Evolutionary conservation across 495 filamentous ascomycete genomes (phyloP), one percentile per base, ranked within the genome.

Genomic region (Penicillium alfredii): DNA sequence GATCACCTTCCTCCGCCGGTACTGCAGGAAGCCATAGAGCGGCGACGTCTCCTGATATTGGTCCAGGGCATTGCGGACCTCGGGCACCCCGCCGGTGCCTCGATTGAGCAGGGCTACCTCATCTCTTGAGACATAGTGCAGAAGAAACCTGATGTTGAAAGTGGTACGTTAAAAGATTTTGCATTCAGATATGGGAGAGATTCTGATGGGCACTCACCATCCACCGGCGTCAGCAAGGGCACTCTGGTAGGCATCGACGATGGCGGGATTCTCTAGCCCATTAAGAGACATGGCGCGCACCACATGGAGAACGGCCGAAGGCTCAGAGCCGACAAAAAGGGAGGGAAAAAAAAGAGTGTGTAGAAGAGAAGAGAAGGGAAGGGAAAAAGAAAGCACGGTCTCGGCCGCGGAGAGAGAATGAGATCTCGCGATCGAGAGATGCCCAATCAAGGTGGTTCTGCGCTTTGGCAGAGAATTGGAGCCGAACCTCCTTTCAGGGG

Each of bases 121-220:
- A 68, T 97, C 92, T 53, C 92, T 81, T 42, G 84, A 81, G 28
- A 75, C 71, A 58, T 98, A 98, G 53, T 92, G 89, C 40, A 97
- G 79, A 38, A 97, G 77, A 60, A 98, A 88, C 92, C 92, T 97
- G 45, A 32, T 41, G 40, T 39, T 19, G 19, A 22, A 27, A 37
- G 35, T 28, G 30, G 15, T n/a, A 30, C 13, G 30, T 45, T 18
- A 42, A 48, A 26, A n/a, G n/a, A n/a, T n/a, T n/a, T n/a, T n/a
- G n/a, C n/a, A n/a, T n/a, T n/a, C n/a, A n/a, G n/a, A n/a, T n/a
- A 30, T 30, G 14, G 29, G 33, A 21, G 13, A 8, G n/a, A n/a
- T n/a, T n/a, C n/a, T 37, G 28, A 20, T 38, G 35, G 21, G 29
- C 25, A 74, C 88, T 66, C 71, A 98, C 92, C 92, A 98, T 82